A percentile compares a stretch with the other conserved stretches of the same genome.
Evolutionary conservation across 1,284 basidiomycete species (phyloP).

Genomic region (Mycena citricolor): DNA sequence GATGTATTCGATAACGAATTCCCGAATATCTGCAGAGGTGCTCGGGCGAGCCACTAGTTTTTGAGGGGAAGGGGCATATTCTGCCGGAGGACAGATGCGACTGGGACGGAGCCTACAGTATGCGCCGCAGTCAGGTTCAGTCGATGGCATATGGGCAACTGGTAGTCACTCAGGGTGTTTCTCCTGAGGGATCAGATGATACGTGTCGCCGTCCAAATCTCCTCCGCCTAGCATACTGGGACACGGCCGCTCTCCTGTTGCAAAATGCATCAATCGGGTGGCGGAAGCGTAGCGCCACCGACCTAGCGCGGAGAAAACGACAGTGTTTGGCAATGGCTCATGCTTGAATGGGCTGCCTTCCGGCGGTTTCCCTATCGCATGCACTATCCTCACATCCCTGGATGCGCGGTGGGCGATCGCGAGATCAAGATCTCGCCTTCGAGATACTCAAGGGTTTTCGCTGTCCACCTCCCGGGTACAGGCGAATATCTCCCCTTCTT

Average conservation of each 20-base stretch:
- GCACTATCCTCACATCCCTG: slow-evolving; percentile 65
- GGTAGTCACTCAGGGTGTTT: slow-evolving; percentile 38
- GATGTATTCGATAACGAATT: slow-evolving; percentile 74
- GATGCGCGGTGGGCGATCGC: slow-evolving; percentile 65
- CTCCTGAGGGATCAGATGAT: slow-evolving; percentile 51
- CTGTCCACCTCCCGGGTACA: slow-evolving; percentile 47
- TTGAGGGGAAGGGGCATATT: slow-evolving; percentile 50
- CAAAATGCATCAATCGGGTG: slow-evolving; percentile 1
- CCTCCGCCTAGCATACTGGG: slow-evolving; percentile 64
- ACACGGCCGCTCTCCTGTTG: slow-evolving; percentile 54
- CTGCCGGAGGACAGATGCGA: slow-evolving; percentile 41
- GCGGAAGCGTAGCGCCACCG: slow-evolving; percentile 6
- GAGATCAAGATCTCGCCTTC: slow-evolving; percentile 58
- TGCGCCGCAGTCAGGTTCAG: too few relatives aligned
- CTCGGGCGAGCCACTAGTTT: slow-evolving; percentile 51
- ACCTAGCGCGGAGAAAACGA: slow-evolving; percentile 61
- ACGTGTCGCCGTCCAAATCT: slow-evolving; percentile 56
- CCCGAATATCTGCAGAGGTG: slow-evolving; percentile 68
- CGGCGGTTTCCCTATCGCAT: slow-evolving; percentile 60
- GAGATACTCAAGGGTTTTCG: slow-evolving; percentile 42
- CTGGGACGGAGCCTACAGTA: slow-evolving; percentile 36
- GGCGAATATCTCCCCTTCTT: slow-evolving; percentile 56
- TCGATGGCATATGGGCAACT: too few relatives aligned
- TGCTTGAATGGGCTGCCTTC: slow-evolving; percentile 48
- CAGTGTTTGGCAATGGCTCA: slow-evolving; percentile 53